Percentiles rank a stretch among this genome's conserved stretches.
Conservation (phyloP, 192 early-diverging fungal species). For the Rhizophagus clarus region DNA sequence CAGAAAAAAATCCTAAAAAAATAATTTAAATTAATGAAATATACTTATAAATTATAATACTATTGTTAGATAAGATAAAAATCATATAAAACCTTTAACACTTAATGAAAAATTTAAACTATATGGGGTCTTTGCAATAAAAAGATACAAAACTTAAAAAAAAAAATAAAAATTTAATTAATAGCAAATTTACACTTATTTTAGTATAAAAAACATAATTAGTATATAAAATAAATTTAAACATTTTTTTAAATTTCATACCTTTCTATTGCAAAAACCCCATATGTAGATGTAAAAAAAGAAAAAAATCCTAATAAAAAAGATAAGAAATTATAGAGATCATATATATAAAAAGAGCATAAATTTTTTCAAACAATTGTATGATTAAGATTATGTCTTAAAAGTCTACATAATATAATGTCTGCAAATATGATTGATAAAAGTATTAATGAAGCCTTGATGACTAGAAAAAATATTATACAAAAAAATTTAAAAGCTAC, state of each 20-base stretch:
- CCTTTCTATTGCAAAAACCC: too few relatives aligned
- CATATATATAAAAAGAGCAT: background rate
- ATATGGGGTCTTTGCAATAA: too few relatives aligned
- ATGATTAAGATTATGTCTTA: slow-evolving; percentile 26
- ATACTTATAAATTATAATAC: too few relatives aligned
- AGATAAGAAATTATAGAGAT: slow-evolving; percentile 17
- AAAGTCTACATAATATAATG: slow-evolving; percentile 12
- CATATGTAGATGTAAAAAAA: slow-evolving; percentile 23
- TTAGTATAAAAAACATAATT: too few relatives aligned
- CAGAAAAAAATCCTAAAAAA: slow-evolving; percentile 10
- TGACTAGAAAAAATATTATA: slow-evolving; percentile 1
- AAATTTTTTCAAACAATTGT: slow-evolving; percentile 22
- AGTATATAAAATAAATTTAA: too few relatives aligned
- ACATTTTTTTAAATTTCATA: too few relatives aligned
- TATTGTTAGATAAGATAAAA: too few relatives aligned
- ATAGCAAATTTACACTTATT: too few relatives aligned
- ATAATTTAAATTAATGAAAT: background rate
- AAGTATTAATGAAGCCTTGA: slow-evolving; percentile 15
- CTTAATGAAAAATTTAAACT: slow-evolving; percentile 14
- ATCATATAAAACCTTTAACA: background rate
- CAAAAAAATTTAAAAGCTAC: slow-evolving; percentile 21
- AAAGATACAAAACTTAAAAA: too few relatives aligned
- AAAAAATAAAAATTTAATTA: too few relatives aligned
- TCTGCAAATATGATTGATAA: slow-evolving; percentile 10
- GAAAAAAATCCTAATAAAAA: slow-evolving; percentile 10